A percentile compares a stretch with the other conserved stretches of the same genome.
Evolutionary conservation across 2,329 filamentous ascomycete species (phyloP).

Genomic region (Iodosphaeria phyllophila): DNA sequence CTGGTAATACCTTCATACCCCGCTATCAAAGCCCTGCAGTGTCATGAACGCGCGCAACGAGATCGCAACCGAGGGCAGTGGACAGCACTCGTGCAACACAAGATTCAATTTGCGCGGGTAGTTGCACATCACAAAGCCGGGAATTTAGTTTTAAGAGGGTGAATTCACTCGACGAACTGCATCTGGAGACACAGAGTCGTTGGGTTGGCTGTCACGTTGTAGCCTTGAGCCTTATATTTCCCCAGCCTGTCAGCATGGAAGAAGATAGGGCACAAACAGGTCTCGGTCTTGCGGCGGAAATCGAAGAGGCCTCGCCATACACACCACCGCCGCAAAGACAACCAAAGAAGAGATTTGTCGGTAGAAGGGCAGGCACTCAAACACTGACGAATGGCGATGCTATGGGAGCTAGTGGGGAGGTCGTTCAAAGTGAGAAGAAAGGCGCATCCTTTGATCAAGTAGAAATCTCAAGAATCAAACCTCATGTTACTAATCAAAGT

Average conservation of each 20-base stretch:
- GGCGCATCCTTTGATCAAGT: not conserved
- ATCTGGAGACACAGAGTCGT: no score
- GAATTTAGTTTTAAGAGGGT: no score
- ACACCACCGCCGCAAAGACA: conserved; percentile 30
- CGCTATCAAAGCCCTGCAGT: conserved; percentile 1
- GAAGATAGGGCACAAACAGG: conserved; percentile 54
- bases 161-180: no score
- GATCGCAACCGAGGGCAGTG: no score
- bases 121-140: no score
- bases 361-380: conserved; percentile 54
- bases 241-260: conserved; percentile 51
- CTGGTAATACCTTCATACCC: no score
- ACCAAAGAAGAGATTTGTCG: conserved; percentile 85
- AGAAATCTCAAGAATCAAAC: not conserved
- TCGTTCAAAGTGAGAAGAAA: not conserved
- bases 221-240: no score
- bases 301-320: conserved; percentile 26
- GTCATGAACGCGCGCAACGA: not conserved
- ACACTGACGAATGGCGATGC: conserved; percentile 23
- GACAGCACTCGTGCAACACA: no score
- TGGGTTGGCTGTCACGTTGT: no score
- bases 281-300: conserved; percentile 48
- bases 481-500: not conserved
- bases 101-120: no score
- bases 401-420: no score